Evolutionary conservation across 148 eudicot genomes (phyloP).

Genomic region (Limonium bicolor): DNA sequence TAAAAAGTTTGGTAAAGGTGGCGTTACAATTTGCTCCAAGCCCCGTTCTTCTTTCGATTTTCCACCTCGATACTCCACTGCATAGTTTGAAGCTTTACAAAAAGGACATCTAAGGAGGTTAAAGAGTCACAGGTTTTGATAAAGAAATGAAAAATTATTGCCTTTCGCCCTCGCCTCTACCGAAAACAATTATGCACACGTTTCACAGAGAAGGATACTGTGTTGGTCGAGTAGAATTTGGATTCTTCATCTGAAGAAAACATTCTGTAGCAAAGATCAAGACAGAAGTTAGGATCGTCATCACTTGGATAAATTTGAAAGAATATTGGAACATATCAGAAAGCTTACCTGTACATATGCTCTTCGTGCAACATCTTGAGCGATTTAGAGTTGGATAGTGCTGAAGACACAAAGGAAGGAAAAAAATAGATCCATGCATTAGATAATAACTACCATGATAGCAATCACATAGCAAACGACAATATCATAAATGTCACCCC

Average conservation of each 20-base stretch:
- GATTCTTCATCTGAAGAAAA: constrained; percentile 98
- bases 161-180: too few relatives aligned
- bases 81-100: constrained; percentile 86
- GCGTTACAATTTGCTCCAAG: constrained; percentile 84
- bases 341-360: constrained; percentile 89
- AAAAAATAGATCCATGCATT: too few relatives aligned
- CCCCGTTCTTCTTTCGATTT: constrained; percentile 94
- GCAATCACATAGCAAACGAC: too few relatives aligned
- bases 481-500: too few relatives aligned
- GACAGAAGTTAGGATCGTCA: background rate
- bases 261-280: constrained; percentile 47
- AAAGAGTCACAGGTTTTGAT: constrained; percentile 23
- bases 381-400: constrained; percentile 96
- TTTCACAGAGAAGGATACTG: constrained; percentile 61
- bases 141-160: too few relatives aligned
- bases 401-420: too few relatives aligned
- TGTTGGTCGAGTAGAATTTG: constrained; percentile 86
- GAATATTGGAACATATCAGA: background rate
- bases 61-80: constrained; percentile 91
- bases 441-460: too few relatives aligned
- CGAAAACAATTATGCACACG: too few relatives aligned
- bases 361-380: constrained; percentile 94
- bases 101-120: constrained; percentile 77
- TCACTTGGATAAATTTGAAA: background rate
- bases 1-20: constrained; percentile 2